phyloP scores from a whole-genome alignment of 1,284 basidiomycete species.

The Cryptococcus wingfieldii region DNA sequence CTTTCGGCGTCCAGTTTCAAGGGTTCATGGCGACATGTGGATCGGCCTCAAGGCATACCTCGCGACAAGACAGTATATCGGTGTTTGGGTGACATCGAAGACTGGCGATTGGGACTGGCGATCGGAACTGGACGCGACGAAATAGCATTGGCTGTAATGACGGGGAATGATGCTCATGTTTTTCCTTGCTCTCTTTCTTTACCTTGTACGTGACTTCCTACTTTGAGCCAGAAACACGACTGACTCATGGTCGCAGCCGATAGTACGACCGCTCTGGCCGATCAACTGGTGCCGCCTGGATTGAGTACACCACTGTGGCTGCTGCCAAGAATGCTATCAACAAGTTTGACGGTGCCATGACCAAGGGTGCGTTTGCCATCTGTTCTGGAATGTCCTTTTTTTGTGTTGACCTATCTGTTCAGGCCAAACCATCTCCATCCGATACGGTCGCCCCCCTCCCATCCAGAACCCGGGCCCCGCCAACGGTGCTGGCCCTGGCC shows the following conservation, averaged over 20 bases:
- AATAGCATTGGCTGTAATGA: not conserved
- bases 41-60: not conserved
- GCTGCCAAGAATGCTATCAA: slow-evolving; percentile 82
- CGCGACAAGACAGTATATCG: not conserved
- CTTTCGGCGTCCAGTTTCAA: not conserved
- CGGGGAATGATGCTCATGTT: slow-evolving; percentile 20
- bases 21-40: not conserved
- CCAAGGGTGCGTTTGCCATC: slow-evolving; percentile 64
- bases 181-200: slow-evolving; percentile 18
- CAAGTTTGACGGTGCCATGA: slow-evolving; percentile 81
- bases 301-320: slow-evolving; percentile 72
- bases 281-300: slow-evolving; percentile 75
- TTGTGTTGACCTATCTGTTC: not conserved
- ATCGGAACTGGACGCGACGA: not conserved
- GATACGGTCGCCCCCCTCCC: slow-evolving; percentile 49
- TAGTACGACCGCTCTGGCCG: slow-evolving; percentile 95
- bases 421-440: slow-evolving; percentile 79
- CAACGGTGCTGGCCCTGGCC: not conserved
- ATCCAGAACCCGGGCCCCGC: not conserved
- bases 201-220: slow-evolving; percentile 6
- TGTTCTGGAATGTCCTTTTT: not conserved
- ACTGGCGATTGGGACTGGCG: not conserved
- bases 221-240: slow-evolving; percentile 27
- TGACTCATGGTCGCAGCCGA: slow-evolving; percentile 15
- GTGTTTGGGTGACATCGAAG: not conserved